phyloP scores from a whole-genome alignment of 768 basidiomycete species.

The Collybiopsis luxurians region DNA sequence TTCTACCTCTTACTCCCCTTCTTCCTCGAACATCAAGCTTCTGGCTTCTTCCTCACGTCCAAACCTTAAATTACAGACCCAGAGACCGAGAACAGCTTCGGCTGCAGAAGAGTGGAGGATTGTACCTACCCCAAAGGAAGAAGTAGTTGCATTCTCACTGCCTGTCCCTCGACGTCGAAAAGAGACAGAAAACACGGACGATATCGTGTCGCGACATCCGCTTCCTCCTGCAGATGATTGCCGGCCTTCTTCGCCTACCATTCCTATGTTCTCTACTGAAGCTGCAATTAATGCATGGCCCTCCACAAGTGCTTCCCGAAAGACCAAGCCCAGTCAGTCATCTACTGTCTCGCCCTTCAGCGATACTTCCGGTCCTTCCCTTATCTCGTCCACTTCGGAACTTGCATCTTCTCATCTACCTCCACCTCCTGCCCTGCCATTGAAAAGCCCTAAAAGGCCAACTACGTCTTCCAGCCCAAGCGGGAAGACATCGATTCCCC shows the following conservation, averaged over 20 bases:
- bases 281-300: constrained; percentile 46
- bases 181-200: neutral
- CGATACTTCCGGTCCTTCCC: constrained; percentile 13
- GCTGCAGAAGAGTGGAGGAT: constrained; percentile 31
- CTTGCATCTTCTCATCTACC: constrained; percentile 15
- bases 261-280: constrained; percentile 48
- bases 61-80: neutral
- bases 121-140: constrained; percentile 29
- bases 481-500: neutral
- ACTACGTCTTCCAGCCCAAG: neutral
- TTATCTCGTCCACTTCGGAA: neutral
- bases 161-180: constrained; percentile 36
- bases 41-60: neutral
- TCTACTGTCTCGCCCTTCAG: constrained; percentile 6
- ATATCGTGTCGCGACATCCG: neutral
- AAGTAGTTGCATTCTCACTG: constrained; percentile 28
- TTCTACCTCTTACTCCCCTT: neutral
- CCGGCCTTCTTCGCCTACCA: constrained; percentile 35
- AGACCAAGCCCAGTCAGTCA: neutral
- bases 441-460: constrained; percentile 13
- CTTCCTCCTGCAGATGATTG: neutral
- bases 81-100: neutral
- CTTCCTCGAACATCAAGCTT: neutral
- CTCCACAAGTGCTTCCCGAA: neutral
- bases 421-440: constrained; percentile 24